Evolutionary conservation across 176 grass and related monocot genomes (phyloP).

Genomic region (Bromus sterilis): DNA sequence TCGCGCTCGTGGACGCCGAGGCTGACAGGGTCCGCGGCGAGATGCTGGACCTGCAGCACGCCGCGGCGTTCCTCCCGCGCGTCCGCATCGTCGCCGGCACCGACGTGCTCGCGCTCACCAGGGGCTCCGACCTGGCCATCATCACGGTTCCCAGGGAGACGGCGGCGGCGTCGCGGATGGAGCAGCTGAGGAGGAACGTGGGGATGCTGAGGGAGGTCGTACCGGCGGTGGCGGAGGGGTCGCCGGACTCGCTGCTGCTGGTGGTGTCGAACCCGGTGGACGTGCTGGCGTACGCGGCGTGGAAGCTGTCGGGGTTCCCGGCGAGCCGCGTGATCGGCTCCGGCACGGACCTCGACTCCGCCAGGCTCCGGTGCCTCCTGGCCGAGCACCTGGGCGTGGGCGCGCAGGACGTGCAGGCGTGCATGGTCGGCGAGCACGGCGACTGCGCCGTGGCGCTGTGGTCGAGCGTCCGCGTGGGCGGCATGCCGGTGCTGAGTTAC

Average conservation of each 20-base stretch:
- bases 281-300: constrained; percentile 48
- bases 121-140: constrained; percentile 41
- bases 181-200: constrained; percentile 43
- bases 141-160: constrained; percentile 44
- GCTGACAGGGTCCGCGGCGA: constrained; percentile 44
- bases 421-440: constrained; percentile 52
- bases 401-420: constrained; percentile 51
- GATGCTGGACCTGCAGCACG: constrained; percentile 79
- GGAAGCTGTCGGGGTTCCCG: constrained; percentile 59
- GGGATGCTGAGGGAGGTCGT: constrained; percentile 36
- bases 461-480: constrained; percentile 48
- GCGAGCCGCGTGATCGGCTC: constrained; percentile 50
- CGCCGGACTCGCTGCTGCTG: constrained; percentile 38
- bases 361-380: constrained; percentile 34
- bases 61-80: constrained; percentile 60
- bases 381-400: constrained; percentile 46
- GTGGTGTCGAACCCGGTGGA: constrained; percentile 59
- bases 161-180: constrained; percentile 33
- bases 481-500: constrained; percentile 36
- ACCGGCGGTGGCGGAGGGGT: constrained; percentile 23
- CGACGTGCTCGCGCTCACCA: constrained; percentile 27
- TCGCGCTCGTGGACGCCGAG: constrained; percentile 44
- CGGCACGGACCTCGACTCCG: constrained; percentile 49
- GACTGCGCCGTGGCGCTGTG: constrained; percentile 48
- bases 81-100: constrained; percentile 30